Evolutionary conservation across 495 filamentous ascomycete species (phyloP), one percentile per base, ranked within the genome.

Genomic region (Paragyromitra xinjiangensis): DNA sequence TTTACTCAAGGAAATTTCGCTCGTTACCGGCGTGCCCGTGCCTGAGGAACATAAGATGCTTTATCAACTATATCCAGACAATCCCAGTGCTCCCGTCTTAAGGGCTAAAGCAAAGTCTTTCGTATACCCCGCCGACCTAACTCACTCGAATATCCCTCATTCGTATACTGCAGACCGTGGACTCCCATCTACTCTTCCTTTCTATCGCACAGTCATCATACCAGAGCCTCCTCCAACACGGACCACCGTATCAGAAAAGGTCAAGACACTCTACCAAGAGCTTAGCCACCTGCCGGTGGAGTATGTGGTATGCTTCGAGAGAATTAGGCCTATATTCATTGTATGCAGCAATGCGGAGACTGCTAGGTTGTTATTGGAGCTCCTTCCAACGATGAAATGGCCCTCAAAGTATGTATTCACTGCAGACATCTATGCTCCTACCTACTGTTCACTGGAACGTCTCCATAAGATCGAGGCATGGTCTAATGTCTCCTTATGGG

Each of bases 401-500:
- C 1, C 8, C 19, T 62, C 6, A 34, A 14, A 22, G 26, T 16
- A 62, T 8, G 16, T n/a, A 9, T 63, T 61, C n/a, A 5, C 19
- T 22, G 29, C 26, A 12, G 12, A 50, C 6, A 62, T 71, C n/a
- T 63, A 71, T 12, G 6, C 3, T 8, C 68, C 42, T 7, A 48
- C 40, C 3, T 22, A n/a, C 26, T 71, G n/a, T 12, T 44, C 37
- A 19, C n/a, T 19, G 12, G 19, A 44, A 12, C 44, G 44, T 37
- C 4, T 1, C 37, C 11, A n/a, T 22, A 71, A 39, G 44, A 39
- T 71, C 3, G 44, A 63, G 42, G 42, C 29, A 7, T 71, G 56
- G 68, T 50, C 55, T 19, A 9, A 51, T 16, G 56, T 50, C 24
- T 71, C 56, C 9, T 42, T 71, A 14, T 71, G 56, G 68, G 68